These are phyloP conservation scores for Uronychia setigera DNA, from an alignment of 73 alveolate genomes.

Conservation along the genomic window DNA sequence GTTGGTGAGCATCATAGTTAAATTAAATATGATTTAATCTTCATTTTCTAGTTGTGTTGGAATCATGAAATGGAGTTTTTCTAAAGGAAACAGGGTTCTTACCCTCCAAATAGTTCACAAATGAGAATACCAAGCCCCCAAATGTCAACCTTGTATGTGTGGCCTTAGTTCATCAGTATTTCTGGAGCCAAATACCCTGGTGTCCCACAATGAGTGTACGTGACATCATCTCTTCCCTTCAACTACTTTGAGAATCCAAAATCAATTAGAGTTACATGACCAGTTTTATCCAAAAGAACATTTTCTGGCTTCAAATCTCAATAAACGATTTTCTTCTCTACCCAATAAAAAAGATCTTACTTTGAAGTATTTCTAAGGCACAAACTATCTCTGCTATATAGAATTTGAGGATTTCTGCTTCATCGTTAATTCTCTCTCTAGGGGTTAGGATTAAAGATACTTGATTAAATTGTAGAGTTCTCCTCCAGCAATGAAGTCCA, in stretches of 20 bases:
- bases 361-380: background rate
- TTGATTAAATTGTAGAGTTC: constrained; percentile 56
- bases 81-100: constrained; percentile 23
- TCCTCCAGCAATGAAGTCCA: constrained; percentile 82
- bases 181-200: constrained; percentile 84
- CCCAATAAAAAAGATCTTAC: background rate
- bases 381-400: background rate
- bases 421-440: constrained; percentile 3
- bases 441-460: background rate
- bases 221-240: constrained; percentile 14
- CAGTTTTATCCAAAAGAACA: constrained; percentile 24
- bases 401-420: background rate
- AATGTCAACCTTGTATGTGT: constrained; percentile 28
- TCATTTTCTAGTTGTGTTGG: too few relatives aligned
- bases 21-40: too few relatives aligned
- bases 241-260: constrained; percentile 55
- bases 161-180: constrained; percentile 19
- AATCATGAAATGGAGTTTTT: background rate
- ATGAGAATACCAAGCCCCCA: constrained; percentile 49
- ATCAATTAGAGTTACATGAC: constrained; percentile 47
- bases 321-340: constrained; percentile 17
- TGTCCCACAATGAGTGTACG: constrained; percentile 67
- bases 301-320: constrained; percentile 56
- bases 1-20: background rate
- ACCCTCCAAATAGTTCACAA: constrained; percentile 60